Evolutionary conservation across 768 basidiomycete species (phyloP), one percentile per base, ranked within the genome.

Genomic region (Tylopilus plumbeoviolaceoides): DNA sequence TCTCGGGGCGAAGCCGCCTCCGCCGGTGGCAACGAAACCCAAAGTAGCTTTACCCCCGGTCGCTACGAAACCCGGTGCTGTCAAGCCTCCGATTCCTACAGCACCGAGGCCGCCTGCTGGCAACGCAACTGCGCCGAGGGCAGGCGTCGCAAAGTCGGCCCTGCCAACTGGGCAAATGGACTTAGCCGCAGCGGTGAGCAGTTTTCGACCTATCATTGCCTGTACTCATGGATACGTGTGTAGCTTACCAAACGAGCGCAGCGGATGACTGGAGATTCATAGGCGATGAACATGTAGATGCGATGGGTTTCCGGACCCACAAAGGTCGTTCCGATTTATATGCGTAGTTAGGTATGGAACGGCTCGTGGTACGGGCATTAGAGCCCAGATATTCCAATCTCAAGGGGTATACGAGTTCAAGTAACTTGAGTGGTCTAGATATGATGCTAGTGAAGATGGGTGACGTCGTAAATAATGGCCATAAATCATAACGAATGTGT

Each of bases 181-280:
- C 71, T 72, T 94, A 56, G 89, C 92, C 53, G 90, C 91, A 57
- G 86, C 81, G 45, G 89, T 94, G 60, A 75, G 87, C 53, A 50
- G 15, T 30, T 50, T 46, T 7, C 44, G 25, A 39, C 12, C 38
- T 40, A 18, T 1, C 31, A 25, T 35, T 11, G 10, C 17, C 20
- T 1, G 9, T 43, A 20, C 47, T 54, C 28, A 58, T 44, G 41
- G 15, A 49, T 51, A 23, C 21, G 48, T 40, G 52, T 42, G n/a
- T 42, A 91, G 89, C 69, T 91, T 50, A 89, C 89, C 20, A 89
- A 76, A 67, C 84, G 90, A 23, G 89, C 89, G 1, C 89, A 91
- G 66, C 77, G 73, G 62, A 76, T 81, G 58, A 72, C 73, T 18
- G 80, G 80, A 39, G 75, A 77, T 48, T 74, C 74, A 59, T 71